Conservation (phyloP, 2,329 filamentous ascomycete species). For the Fusarium piperis region DNA sequence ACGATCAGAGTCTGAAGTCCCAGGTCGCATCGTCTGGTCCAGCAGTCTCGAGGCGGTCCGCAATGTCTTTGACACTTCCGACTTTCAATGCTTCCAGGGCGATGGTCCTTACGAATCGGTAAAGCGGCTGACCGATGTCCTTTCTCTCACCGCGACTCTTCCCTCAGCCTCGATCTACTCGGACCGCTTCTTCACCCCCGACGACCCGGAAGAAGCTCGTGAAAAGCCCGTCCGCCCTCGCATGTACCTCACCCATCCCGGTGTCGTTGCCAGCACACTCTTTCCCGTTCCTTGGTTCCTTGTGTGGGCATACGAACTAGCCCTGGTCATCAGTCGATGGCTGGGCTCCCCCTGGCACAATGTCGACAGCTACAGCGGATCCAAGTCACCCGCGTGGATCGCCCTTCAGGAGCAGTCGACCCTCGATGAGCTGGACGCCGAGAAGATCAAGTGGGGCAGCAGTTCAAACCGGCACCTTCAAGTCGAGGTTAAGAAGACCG, state of each 20-base stretch:
- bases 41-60: constrained; percentile 77
- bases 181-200: constrained; percentile 61
- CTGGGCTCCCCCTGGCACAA: constrained; percentile 91
- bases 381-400: constrained; percentile 80
- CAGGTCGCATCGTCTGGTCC: constrained; percentile 84
- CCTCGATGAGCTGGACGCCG: constrained; percentile 64
- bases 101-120: constrained; percentile 80
- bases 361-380: constrained; percentile 78
- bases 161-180: constrained; percentile 70
- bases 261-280: constrained; percentile 84
- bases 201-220: constrained; percentile 33
- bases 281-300: constrained; percentile 78
- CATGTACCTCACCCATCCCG: constrained; percentile 86
- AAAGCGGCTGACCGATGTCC: constrained; percentile 86
- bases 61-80: constrained; percentile 67
- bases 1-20: constrained; percentile 49
- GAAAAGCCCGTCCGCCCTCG: constrained; percentile 57
- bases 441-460: constrained; percentile 85
- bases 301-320: constrained; percentile 72
- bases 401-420: constrained; percentile 72
- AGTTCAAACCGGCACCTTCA: constrained; percentile 68
- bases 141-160: constrained; percentile 77
- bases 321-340: constrained; percentile 77
- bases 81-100: constrained; percentile 78
- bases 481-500: constrained; percentile 75